Evolutionary conservation across 1,284 basidiomycete genomes (phyloP).

Genomic region (Heliocybe sulcata): DNA sequence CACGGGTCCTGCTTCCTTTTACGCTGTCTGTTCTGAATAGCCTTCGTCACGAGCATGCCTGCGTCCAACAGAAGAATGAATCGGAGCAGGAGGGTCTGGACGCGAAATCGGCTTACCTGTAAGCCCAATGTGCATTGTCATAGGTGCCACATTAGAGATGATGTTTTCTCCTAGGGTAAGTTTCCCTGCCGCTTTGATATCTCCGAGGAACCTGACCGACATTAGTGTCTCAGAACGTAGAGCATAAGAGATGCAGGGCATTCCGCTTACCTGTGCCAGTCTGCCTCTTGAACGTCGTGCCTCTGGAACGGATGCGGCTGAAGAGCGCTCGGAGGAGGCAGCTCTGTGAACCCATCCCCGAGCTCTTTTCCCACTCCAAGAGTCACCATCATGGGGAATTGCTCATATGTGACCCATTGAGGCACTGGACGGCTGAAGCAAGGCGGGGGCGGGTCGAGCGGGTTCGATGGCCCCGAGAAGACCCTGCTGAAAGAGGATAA

Average conservation of each 20-base stretch:
- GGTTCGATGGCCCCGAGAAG: background rate
- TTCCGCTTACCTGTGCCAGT: constrained; percentile 27
- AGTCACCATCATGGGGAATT: constrained; percentile 25
- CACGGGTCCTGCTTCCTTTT: constrained; percentile 15
- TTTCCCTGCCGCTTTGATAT: constrained; percentile 17
- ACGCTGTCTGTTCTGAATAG: constrained; percentile 11
- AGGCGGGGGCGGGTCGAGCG: constrained; percentile 8
- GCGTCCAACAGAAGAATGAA: background rate
- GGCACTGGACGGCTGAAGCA: constrained; percentile 20
- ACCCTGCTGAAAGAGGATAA: background rate
- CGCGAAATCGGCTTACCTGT: background rate
- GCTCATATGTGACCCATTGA: constrained; percentile 12
- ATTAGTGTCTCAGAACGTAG: background rate
- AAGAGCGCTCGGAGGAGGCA: constrained; percentile 20
- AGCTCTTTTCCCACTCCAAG: constrained; percentile 20
- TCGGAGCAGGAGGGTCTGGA: constrained; percentile 3
- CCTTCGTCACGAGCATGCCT: constrained; percentile 10
- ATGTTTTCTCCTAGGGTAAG: constrained; percentile 15
- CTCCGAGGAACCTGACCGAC: constrained; percentile 23
- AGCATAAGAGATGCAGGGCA: background rate
- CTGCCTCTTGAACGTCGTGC: constrained; percentile 30
- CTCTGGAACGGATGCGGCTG: constrained; percentile 30
- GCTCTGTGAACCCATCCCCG: constrained; percentile 23
- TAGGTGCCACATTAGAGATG: constrained; percentile 10
- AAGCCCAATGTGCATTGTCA: constrained; percentile 8